These are phyloP conservation scores for Crucibulum laeve DNA, from an alignment of 768 basidiomycete species.

Conservation along the genomic window DNA sequence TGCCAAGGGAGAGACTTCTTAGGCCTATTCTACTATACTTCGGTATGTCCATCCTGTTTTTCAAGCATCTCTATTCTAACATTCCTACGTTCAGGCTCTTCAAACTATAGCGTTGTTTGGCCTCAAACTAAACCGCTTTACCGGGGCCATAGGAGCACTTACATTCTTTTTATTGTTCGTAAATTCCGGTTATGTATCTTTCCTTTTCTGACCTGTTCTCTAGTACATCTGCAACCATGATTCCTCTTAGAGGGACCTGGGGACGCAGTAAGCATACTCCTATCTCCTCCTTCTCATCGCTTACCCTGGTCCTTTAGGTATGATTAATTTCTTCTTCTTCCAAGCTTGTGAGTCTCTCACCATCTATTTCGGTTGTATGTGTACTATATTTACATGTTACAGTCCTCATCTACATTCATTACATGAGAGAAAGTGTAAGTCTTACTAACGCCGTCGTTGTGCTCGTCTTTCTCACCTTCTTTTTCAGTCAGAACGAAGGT, in stretches of 20 bases:
- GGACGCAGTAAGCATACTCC: slow-evolving; percentile 25
- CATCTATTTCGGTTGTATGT: neutral
- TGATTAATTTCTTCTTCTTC: slow-evolving; percentile 74
- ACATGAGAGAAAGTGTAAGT: slow-evolving; percentile 56
- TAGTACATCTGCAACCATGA: slow-evolving; percentile 34
- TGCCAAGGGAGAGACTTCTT: slow-evolving; percentile 43
- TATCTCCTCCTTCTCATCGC: neutral
- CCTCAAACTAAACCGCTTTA: slow-evolving; percentile 58
- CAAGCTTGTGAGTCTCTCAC: slow-evolving; percentile 47
- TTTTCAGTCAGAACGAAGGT: slow-evolving; percentile 59
- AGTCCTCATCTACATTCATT: slow-evolving; percentile 76
- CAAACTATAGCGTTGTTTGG: slow-evolving; percentile 74
- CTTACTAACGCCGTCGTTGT: neutral
- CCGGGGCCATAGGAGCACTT: slow-evolving; percentile 56
- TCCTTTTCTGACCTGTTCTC: neutral
- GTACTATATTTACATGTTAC: slow-evolving; percentile 18
- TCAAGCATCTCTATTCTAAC: slow-evolving; percentile 1
- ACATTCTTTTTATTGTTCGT: slow-evolving; percentile 51
- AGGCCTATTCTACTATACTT: slow-evolving; percentile 43
- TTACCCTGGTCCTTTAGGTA: slow-evolving; percentile 28
- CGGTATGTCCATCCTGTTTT: slow-evolving; percentile 19
- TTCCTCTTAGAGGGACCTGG: slow-evolving; percentile 30
- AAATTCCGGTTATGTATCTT: neutral
- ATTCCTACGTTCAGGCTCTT: slow-evolving; percentile 27
- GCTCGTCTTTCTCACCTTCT: slow-evolving; percentile 20